These are phyloP conservation scores for Sporobolomyces phaffii DNA, from an alignment of 768 basidiomycete genomes.

Conservation along the genomic window DNA sequence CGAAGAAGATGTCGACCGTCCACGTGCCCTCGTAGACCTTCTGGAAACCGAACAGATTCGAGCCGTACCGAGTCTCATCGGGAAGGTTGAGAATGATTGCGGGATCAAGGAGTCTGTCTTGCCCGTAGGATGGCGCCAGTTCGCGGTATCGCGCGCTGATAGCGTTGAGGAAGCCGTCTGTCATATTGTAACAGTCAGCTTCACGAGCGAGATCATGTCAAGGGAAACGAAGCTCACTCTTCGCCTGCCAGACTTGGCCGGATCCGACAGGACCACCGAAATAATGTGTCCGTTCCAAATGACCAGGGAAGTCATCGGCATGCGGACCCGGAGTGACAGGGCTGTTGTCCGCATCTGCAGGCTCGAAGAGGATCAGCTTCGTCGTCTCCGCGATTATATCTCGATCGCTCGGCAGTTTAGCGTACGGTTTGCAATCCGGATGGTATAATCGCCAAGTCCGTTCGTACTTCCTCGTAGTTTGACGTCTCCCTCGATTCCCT, in stretches of 20 bases:
- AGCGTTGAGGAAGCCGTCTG: slow-evolving; percentile 62
- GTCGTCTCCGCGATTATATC: too few relatives aligned
- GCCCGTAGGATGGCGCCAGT: slow-evolving; percentile 54
- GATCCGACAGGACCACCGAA: slow-evolving; percentile 19
- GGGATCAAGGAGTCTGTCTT: slow-evolving; percentile 60
- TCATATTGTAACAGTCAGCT: neutral
- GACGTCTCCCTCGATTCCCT: slow-evolving; percentile 71
- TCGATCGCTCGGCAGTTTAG: neutral
- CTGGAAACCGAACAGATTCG: slow-evolving; percentile 81
- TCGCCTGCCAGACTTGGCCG: slow-evolving; percentile 39
- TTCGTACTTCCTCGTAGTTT: slow-evolving; percentile 66
- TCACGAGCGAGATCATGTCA: too few relatives aligned
- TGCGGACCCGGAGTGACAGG: slow-evolving; percentile 16
- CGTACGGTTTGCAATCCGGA: slow-evolving; percentile 72
- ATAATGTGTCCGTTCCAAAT: slow-evolving; percentile 33
- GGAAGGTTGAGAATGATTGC: slow-evolving; percentile 70
- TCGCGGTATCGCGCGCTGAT: slow-evolving; percentile 58
- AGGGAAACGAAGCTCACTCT: slow-evolving; percentile 1
- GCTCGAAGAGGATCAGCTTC: too few relatives aligned
- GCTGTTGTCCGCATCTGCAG: slow-evolving; percentile 18
- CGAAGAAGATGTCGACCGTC: slow-evolving; percentile 82
- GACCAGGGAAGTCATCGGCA: slow-evolving; percentile 37
- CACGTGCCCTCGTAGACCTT: slow-evolving; percentile 78
- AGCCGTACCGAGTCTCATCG: slow-evolving; percentile 63
- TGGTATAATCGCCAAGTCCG: slow-evolving; percentile 72